phyloP scores from a whole-genome alignment of 2,329 filamentous ascomycete genomes.

The Colletotrichum navitas region DNA sequence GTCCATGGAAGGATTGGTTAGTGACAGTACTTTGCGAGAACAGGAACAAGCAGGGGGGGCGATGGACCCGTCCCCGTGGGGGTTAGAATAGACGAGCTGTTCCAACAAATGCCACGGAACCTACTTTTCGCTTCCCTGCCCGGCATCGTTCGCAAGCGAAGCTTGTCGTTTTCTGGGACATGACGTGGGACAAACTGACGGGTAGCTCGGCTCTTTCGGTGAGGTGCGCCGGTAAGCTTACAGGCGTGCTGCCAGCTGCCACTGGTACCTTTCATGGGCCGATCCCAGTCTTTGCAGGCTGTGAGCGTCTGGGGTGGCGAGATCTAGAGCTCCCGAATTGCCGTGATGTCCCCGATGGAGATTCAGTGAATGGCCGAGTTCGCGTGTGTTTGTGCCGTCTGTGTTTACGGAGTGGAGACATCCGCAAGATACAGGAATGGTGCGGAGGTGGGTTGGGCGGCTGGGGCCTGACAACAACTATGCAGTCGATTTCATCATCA shows the following conservation, averaged over 20 bases:
- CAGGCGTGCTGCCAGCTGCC: neutral
- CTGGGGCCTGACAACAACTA: neutral
- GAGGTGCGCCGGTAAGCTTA: conserved; percentile 5
- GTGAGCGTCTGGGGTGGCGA: neutral
- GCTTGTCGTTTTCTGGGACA: conserved; percentile 37
- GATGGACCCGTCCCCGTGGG: neutral
- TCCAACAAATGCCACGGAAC: neutral
- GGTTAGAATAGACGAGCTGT: neutral
- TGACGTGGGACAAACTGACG: conserved; percentile 1
- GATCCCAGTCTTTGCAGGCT: neutral
- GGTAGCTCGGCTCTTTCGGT: neutral
- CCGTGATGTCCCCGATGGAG: neutral
- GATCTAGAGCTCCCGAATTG: neutral
- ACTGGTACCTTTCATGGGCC: conserved; percentile 12
- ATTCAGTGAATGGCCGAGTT: neutral
- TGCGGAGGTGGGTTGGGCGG: conserved; percentile 13
- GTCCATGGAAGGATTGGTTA: conserved; percentile 15
- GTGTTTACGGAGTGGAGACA: conserved; percentile 32
- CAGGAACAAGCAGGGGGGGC: conserved; percentile 1
- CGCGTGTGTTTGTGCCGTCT: conserved; percentile 1
- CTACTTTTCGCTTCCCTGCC: conserved; percentile 39
- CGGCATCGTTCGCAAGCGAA: conserved; percentile 38
- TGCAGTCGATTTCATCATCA: neutral
- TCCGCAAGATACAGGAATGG: conserved; percentile 22
- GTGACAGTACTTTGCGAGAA: conserved; percentile 7